phyloP scores from a whole-genome alignment of 805 yeast species.

The Schwanniomyces vanrijiae region DNA sequence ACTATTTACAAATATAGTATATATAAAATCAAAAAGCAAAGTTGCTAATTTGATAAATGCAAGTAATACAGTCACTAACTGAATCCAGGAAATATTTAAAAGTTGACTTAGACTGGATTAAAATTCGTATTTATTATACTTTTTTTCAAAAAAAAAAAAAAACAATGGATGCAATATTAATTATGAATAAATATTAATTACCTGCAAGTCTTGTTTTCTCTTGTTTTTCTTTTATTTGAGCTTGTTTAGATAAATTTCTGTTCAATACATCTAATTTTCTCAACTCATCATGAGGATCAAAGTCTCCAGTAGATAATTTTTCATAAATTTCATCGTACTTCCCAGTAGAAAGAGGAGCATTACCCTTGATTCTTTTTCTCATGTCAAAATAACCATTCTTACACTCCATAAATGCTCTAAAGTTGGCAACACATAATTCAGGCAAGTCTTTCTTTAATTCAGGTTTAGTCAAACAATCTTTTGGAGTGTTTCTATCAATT shows the following conservation, averaged over 20 bases:
- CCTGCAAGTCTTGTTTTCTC: slow-evolving; percentile 19
- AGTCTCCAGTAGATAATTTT: slow-evolving; percentile 75
- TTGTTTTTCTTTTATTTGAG: slow-evolving; percentile 29
- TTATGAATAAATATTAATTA: neutral
- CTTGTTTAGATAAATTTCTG: slow-evolving; percentile 41
- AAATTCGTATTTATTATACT: no score
- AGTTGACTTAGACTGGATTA: no score
- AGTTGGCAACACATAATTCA: slow-evolving; percentile 80
- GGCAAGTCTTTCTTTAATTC: slow-evolving; percentile 76
- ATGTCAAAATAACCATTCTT: slow-evolving; percentile 88
- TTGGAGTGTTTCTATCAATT: slow-evolving; percentile 85
- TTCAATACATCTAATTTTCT: slow-evolving; percentile 64
- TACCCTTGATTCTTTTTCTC: slow-evolving; percentile 89
- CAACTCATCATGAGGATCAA: slow-evolving; percentile 80
- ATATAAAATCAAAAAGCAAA: neutral
- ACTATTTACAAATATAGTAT: neutral
- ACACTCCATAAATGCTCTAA: slow-evolving; percentile 86
- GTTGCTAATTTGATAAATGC: neutral
- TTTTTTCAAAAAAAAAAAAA: neutral
- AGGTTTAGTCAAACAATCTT: slow-evolving; percentile 81
- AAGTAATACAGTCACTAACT: neutral
- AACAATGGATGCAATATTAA: neutral
- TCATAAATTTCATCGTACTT: slow-evolving; percentile 86
- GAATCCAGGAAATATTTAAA: neutral
- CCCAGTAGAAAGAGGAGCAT: slow-evolving; percentile 91